These are phyloP conservation scores for Aspergillus coremiiformis DNA, from an alignment of 495 filamentous ascomycete genomes.

Conservation along the genomic window DNA sequence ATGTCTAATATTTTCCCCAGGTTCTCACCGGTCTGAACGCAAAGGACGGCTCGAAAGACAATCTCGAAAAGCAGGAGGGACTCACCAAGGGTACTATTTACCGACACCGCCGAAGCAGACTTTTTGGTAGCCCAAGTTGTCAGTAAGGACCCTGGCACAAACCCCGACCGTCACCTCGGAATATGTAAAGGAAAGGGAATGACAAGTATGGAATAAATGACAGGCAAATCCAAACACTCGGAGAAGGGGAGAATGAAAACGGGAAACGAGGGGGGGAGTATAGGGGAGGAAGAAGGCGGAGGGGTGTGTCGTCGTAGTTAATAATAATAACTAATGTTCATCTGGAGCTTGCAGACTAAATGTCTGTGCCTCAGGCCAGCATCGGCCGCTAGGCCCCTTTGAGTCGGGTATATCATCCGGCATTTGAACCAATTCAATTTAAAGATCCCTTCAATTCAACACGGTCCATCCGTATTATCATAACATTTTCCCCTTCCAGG, in stretches of 20 bases:
- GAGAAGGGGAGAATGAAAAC: neutral
- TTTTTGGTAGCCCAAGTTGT: constrained; percentile 12
- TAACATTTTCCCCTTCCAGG: neutral
- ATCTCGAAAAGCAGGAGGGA: constrained; percentile 1
- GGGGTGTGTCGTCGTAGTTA: constrained; percentile 5
- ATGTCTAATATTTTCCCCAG: constrained; percentile 1
- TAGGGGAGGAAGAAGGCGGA: constrained; percentile 13
- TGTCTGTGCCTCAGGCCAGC: constrained; percentile 3
- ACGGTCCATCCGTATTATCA: neutral
- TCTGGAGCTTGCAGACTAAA: constrained; percentile 6
- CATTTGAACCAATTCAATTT: too few relatives aligned
- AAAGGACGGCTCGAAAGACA: constrained; percentile 4
- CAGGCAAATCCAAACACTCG: neutral
- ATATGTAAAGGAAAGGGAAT: neutral
- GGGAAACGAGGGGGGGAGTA: constrained; percentile 7
- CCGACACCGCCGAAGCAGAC: constrained; percentile 17
- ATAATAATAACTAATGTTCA: constrained; percentile 9
- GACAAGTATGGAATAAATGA: constrained; percentile 6
- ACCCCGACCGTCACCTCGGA: constrained; percentile 13
- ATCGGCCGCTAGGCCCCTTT: neutral
- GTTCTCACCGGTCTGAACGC: constrained; percentile 4
- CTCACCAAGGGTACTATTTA: constrained; percentile 9
- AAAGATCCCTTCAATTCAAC: too few relatives aligned
- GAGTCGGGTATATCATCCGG: neutral
- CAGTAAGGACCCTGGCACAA: constrained; percentile 10